phyloP scores from a whole-genome alignment of 2,329 filamentous ascomycete genomes.

The Colletotrichum musicola region DNA sequence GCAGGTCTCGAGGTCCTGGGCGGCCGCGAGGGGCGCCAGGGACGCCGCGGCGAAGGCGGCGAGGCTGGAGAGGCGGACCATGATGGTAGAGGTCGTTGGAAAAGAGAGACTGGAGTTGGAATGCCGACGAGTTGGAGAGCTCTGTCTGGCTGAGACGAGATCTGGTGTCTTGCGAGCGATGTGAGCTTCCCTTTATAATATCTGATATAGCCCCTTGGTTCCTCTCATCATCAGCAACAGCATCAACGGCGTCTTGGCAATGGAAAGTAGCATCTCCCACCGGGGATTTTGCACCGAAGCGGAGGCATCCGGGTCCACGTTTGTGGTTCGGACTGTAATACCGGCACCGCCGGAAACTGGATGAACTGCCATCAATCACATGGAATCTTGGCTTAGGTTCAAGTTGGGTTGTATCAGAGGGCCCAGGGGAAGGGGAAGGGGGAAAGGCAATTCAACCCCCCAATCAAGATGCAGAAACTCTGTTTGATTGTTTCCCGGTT shows the following conservation, averaged over 20 bases:
- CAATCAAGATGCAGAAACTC: constrained; percentile 30
- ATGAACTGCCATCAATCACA: constrained; percentile 5
- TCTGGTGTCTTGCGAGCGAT: too few species aligned
- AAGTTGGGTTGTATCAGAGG: too few species aligned
- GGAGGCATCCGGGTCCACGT: not conserved
- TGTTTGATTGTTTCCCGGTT: constrained; percentile 23
- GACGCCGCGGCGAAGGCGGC: constrained; percentile 22
- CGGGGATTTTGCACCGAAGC: not conserved
- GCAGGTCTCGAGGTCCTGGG: constrained; percentile 25
- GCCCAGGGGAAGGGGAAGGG: not conserved
- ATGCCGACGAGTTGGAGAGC: not conserved
- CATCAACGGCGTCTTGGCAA: constrained; percentile 18
- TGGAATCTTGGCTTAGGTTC: too few species aligned
- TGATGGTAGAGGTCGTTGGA: not conserved
- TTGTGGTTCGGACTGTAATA: not conserved
- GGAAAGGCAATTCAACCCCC: not conserved
- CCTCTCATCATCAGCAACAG: not conserved
- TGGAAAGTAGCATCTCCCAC: not conserved
- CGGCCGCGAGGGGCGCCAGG: constrained; percentile 6
- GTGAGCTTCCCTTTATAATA: too few species aligned
- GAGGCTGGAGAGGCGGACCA: constrained; percentile 20
- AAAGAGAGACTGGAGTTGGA: constrained; percentile 30
- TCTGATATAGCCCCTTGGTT: not conserved
- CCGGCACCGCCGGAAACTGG: constrained; percentile 23
- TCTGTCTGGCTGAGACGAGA: not conserved